Evolutionary conservation across 371 early-diverging fungal species (phyloP), one percentile per base, ranked within the genome.

Genomic region (Lichtheimia hyalospora): DNA sequence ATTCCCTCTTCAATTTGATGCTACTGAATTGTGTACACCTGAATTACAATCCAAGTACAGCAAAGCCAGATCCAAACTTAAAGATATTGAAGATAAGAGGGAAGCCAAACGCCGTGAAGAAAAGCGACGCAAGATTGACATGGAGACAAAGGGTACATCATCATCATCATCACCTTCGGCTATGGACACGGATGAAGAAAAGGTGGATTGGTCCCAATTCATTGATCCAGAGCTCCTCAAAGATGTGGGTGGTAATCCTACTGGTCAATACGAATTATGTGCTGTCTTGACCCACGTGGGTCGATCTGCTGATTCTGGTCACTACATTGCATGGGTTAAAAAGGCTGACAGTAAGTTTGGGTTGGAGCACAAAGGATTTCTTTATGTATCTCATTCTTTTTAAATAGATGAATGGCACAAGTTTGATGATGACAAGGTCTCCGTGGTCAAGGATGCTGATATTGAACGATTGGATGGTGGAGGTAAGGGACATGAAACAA

Each of bases 401-500:
- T 55, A 49, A n/a, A 60, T 67, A 60, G 84, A 93, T 60, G 85
- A 91, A 65, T 94, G 95, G 95, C 84, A 85, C 74, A 94, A 96
- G 70, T 98, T 90, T 68, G 96, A 98, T 70, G 99, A 98, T 69
- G 97, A 98, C 64, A 89, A 91, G 53, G 98, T 98, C 6, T 88
- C 91, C 3, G 81, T 86, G 20, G 89, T 96, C 43, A 83, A 75
- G 3, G 84, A 89, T 56, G 91, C 90, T 28, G 99, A 97, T 25
- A 93, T 98, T 58, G 73, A 85, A 51, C 93, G 92, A 71, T 83
- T 97, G 60, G 92, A 92, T 61, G 99, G 99, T 34, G 96, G 96
- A 25, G 91, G 91, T 74, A 55, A 60, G 41, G 34, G 34, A 34
- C 2, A 34, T 0, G 6, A 14, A 12, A 53, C 16, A 40, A 7